These are phyloP conservation scores for Plasmopara muralis DNA, from an alignment of 352 stramenopile species.

Conservation along the genomic window DNA sequence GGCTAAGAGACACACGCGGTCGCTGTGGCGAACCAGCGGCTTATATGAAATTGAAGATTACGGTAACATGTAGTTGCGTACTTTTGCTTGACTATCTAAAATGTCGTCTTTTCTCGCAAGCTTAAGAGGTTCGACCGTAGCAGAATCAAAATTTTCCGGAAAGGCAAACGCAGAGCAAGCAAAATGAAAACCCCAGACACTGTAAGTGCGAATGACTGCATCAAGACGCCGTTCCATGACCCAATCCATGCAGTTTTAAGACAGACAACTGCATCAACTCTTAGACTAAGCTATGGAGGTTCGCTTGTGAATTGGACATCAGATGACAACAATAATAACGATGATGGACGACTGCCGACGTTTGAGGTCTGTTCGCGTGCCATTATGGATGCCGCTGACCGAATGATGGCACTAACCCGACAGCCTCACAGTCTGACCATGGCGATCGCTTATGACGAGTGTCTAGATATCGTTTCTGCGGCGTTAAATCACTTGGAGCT, in stretches of 20 bases:
- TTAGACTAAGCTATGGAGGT: constrained; percentile 1
- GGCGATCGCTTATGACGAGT: constrained; percentile 31
- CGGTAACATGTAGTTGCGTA: no score
- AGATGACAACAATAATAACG: constrained; percentile 1
- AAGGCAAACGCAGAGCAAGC: constrained; percentile 6
- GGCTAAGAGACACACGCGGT: no score
- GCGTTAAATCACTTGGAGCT: constrained; percentile 22
- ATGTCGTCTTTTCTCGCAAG: neutral
- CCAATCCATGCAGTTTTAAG: constrained; percentile 1
- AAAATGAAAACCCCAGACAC: constrained; percentile 23
- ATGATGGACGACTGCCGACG: constrained; percentile 5
- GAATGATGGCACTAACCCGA: constrained; percentile 17
- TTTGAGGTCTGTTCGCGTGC: constrained; percentile 19
- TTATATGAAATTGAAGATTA: no score
- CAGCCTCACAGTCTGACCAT: constrained; percentile 17
- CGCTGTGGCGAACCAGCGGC: no score
- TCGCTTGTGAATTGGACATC: constrained; percentile 9
- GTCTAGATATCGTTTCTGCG: constrained; percentile 29
- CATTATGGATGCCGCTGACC: constrained; percentile 21
- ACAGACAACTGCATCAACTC: constrained; percentile 9
- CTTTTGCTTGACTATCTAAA: neutral
- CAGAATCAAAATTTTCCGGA: constrained; percentile 8
- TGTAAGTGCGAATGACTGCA: constrained; percentile 3
- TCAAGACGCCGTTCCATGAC: constrained; percentile 8
- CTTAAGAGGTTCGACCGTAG: constrained; percentile 2